A percentile compares a stretch with the other conserved stretches of the same genome.
These are phyloP conservation scores for Rhodocollybia butyracea DNA, from an alignment of 768 basidiomycete species.

Conservation along the genomic window DNA sequence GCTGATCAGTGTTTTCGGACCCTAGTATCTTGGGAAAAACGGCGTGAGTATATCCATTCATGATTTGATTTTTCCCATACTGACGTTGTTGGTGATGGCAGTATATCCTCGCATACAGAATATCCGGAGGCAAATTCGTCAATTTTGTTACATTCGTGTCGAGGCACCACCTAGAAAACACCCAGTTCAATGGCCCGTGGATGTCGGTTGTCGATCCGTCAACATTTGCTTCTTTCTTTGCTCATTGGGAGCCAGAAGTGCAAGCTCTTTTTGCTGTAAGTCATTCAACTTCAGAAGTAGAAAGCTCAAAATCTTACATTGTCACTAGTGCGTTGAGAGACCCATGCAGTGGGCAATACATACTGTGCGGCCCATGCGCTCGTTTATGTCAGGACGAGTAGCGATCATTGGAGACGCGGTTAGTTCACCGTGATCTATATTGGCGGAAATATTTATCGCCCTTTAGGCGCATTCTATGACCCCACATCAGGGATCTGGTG, in stretches of 20 bases:
- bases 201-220: slow-evolving; percentile 40
- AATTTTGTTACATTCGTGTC: slow-evolving; percentile 61
- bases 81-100: slow-evolving; percentile 19
- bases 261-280: slow-evolving; percentile 52
- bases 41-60: slow-evolving; percentile 23
- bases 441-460: neutral
- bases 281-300: neutral
- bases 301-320: neutral
- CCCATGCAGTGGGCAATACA: slow-evolving; percentile 65
- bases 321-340: slow-evolving; percentile 46
- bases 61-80: neutral
- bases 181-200: slow-evolving; percentile 50
- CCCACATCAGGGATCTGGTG: slow-evolving; percentile 56
- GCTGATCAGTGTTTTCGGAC: neutral
- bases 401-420: slow-evolving; percentile 50
- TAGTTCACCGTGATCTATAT: slow-evolving; percentile 13
- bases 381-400: slow-evolving; percentile 49
- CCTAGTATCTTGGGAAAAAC: slow-evolving; percentile 56
- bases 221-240: slow-evolving; percentile 44
- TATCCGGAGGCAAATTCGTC: slow-evolving; percentile 52
- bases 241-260: slow-evolving; percentile 58
- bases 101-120: slow-evolving; percentile 63
- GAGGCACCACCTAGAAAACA: slow-evolving; percentile 48
- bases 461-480: slow-evolving; percentile 38
- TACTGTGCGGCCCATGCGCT: slow-evolving; percentile 45